Evolutionary conservation across 2,329 filamentous ascomycete genomes (phyloP).

Genomic region (Alternaria brassicae): DNA sequence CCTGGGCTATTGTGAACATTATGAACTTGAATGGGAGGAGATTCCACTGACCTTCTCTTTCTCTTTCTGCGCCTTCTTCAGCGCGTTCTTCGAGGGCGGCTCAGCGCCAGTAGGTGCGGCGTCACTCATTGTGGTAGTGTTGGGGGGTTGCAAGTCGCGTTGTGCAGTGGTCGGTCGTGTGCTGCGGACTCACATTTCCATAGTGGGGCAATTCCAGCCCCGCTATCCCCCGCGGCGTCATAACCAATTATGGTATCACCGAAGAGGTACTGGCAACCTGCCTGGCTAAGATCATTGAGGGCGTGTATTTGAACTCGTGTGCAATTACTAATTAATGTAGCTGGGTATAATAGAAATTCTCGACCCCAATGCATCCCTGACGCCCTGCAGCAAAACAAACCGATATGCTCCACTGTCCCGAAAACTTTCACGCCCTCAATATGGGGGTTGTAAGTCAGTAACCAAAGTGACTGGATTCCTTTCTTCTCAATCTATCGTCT

Average conservation of each 20-base stretch:
- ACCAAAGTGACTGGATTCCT: neutral
- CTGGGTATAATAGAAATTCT: constrained; percentile 16
- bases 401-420: neutral
- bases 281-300: neutral
- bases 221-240: constrained; percentile 26
- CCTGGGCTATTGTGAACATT: constrained; percentile 33
- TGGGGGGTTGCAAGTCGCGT: neutral
- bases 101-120: constrained; percentile 35
- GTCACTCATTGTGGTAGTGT: constrained; percentile 41
- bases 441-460: neutral
- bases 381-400: constrained; percentile 3
- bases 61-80: constrained; percentile 54
- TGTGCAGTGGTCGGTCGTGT: constrained; percentile 8
- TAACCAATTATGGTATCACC: constrained; percentile 6
- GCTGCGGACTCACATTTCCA: constrained; percentile 9
- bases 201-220: constrained; percentile 30
- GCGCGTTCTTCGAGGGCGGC: constrained; percentile 50
- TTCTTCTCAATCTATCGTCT: neutral
- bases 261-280: neutral
- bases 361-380: constrained; percentile 5
- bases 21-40: neutral
- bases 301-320: neutral
- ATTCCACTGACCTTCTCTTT: constrained; percentile 48
- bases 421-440: neutral
- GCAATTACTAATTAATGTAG: constrained; percentile 9